These are phyloP conservation scores for Verticillium albo-atrum DNA, from an alignment of 2,329 filamentous ascomycete genomes.

Conservation along the genomic window DNA sequence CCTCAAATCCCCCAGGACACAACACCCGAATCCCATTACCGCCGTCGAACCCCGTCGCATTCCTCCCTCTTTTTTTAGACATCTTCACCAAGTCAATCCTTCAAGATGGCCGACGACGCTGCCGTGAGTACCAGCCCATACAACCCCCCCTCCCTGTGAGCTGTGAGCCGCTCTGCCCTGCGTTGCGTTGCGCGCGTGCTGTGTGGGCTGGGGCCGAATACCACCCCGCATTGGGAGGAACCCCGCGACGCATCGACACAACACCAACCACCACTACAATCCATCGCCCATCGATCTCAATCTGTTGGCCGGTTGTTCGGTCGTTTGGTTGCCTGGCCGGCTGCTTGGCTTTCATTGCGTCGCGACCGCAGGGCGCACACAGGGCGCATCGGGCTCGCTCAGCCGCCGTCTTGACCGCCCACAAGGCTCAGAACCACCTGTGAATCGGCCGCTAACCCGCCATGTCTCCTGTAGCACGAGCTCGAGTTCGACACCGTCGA, in stretches of 20 bases:
- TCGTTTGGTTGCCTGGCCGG: not conserved
- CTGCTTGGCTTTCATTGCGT: not conserved
- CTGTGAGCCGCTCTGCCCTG: conserved; percentile 3
- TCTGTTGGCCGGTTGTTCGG: not conserved
- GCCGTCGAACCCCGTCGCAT: conserved; percentile 18
- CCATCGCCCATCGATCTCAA: not conserved
- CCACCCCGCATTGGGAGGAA: conserved; percentile 41
- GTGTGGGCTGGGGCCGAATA: conserved; percentile 20
- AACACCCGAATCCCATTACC: not conserved
- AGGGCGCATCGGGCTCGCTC: too few species aligned
- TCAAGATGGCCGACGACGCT: conserved; percentile 54
- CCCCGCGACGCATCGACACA: conserved; percentile 11
- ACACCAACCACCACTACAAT: not conserved
- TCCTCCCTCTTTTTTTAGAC: conserved; percentile 14
- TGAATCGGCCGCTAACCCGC: conserved; percentile 4
- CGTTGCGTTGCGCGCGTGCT: conserved; percentile 17
- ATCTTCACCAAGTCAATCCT: conserved; percentile 26
- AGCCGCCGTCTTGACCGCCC: not conserved
- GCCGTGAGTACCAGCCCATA: conserved; percentile 38
- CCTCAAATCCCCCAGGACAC: not conserved
- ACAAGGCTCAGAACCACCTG: not conserved
- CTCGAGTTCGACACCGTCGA: conserved; percentile 84
- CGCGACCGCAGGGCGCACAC: not conserved
- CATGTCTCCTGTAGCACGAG: conserved; percentile 49
- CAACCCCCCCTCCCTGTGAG: conserved; percentile 8